Base-by-base conservation (phyloP, 2,329 filamentous ascomycete genomes). In the Grosmannia penicillata region DNA sequence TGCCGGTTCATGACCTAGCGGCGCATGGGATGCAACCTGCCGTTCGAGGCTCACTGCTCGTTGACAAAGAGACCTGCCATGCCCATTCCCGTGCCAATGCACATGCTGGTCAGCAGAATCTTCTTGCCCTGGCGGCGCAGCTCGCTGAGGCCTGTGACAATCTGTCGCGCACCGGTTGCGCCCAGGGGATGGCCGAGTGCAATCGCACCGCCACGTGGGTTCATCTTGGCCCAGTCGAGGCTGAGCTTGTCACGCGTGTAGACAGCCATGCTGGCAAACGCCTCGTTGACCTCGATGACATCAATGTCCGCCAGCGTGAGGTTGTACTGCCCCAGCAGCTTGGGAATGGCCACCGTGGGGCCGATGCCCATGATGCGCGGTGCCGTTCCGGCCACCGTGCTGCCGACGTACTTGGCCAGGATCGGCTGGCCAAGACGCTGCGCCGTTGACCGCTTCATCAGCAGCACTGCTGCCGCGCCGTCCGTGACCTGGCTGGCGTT, bases 301-400 rank as follows among this genome's bases (percentile, higher is more conserved):
- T 98, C 91, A 45, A 91, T 73, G 51, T 96, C 91, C 42, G 79
- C 72, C 38, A 93, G 65, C 19, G 70, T 73, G 44, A 98, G 61
- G 60, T 80, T 76, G 70, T 80, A 77, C 63, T 91, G 79, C 53
- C 62, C 61, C 33, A 98, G 72, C 23, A 98, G 75, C 73, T 98
- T 98, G 46, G 76, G 76, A 46, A 81, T 79, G 42, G 74, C 76
- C 26, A 80, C 60, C 31, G 76, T 76, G 26, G 83, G 83, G 39
- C 83, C 83, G 48, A 96, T 94, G 47, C 89, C 91, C 91, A 98
- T 98, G 63, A 98, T 86, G 47, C 91, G 74, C 6, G 91, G 91
- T 1, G 91, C 75, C 6, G 96, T 74, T 50, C 91, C 91, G 28
- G 87, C 82, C 30, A 94, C 78, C 10, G 87, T 94, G 40, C 87